A percentile compares a stretch with the other conserved stretches of the same genome.
phyloP scores from a whole-genome alignment of 345 rosid genomes.

The Rhodamnia rubescens region DNA sequence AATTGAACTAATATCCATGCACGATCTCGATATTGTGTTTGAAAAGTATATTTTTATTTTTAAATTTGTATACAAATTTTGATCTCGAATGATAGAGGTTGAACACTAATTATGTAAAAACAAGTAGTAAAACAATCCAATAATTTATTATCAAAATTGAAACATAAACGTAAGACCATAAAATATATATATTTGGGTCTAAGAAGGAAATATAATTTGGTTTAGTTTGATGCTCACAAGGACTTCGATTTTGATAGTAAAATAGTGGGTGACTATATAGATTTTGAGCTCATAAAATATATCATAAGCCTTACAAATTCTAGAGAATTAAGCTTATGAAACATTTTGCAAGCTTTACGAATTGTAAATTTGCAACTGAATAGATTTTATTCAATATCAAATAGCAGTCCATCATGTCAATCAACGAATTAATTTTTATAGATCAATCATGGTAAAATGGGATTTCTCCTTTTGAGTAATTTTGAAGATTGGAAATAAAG shows the following conservation, averaged over 20 bases:
- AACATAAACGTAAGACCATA: background rate
- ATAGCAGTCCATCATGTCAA: background rate
- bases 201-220: background rate
- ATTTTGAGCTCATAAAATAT: background rate
- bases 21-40: too few species aligned
- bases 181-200: background rate
- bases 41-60: too few species aligned
- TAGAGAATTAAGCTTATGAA: background rate
- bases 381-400: background rate
- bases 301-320: accelerated
- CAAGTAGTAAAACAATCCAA: too few species aligned
- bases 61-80: too few species aligned
- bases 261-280: background rate
- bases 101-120: too few species aligned
- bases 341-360: accelerated
- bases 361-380: background rate
- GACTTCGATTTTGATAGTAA: background rate
- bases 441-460: background rate
- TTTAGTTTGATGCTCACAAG: background rate
- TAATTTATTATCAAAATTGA: background rate
- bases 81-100: too few species aligned
- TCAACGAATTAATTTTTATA: background rate
- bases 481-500: background rate
- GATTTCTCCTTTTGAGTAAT: background rate
- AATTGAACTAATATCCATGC: too few species aligned